phyloP scores from a whole-genome alignment of 164 flowering plant genomes.

The Nelumbo lutea region DNA sequence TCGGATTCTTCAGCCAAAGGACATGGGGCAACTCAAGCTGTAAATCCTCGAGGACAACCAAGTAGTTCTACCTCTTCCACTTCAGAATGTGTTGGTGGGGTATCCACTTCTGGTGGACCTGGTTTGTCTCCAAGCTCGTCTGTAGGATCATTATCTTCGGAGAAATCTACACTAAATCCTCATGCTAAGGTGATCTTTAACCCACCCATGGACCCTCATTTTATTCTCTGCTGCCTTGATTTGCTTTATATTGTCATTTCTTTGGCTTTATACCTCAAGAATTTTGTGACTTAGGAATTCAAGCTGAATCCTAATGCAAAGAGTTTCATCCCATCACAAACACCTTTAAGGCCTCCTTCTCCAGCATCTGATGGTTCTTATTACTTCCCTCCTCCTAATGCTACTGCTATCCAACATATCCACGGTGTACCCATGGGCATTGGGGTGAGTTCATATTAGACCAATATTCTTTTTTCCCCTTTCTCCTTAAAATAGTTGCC shows the following conservation, averaged over 20 bases:
- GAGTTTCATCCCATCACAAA: conserved; percentile 68
- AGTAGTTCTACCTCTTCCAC: conserved; percentile 65
- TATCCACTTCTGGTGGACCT: conserved; percentile 47
- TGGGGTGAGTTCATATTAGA: conserved; percentile 52
- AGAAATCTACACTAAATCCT: conserved; percentile 88
- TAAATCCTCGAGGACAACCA: conserved; percentile 40
- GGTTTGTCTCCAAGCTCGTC: conserved; percentile 89
- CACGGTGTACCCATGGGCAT: conserved; percentile 69
- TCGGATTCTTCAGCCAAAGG: conserved; percentile 36
- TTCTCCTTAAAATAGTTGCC: too few species aligned
- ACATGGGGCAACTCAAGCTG: conserved; percentile 30
- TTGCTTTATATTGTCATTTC: neutral
- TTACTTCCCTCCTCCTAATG: conserved; percentile 53
- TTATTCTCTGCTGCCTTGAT: neutral
- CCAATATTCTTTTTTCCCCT: too few species aligned
- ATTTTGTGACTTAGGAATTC: conserved; percentile 61
- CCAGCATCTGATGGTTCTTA: conserved; percentile 74
- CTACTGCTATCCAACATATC: conserved; percentile 58
- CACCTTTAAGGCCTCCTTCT: conserved; percentile 58
- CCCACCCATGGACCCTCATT: neutral
- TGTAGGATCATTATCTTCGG: conserved; percentile 81
- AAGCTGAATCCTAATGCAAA: conserved; percentile 93
- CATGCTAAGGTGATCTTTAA: conserved; percentile 68
- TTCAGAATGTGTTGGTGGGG: conserved; percentile 47
- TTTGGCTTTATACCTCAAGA: conserved; percentile 1